phyloP scores from a whole-genome alignment of 768 basidiomycete genomes.

The Leccinum disarticulatum region DNA sequence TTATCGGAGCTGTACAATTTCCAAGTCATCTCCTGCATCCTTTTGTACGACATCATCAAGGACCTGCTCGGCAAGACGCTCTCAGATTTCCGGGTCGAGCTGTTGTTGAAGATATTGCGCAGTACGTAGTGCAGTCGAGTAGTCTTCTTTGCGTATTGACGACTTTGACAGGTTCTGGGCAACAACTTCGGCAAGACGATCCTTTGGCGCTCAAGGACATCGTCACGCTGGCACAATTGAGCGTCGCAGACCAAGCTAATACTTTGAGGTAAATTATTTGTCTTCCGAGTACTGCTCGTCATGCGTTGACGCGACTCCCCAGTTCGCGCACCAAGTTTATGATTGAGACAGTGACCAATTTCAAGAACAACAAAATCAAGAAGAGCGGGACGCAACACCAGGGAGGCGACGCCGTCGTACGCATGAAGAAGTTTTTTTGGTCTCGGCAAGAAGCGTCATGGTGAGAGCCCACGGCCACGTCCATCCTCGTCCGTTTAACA shows the following conservation, averaged over 20 bases:
- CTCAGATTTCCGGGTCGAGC: conserved; percentile 80
- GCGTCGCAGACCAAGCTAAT: conserved; percentile 52
- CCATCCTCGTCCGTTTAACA: background rate
- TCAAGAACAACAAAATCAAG: conserved; percentile 89
- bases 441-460: conserved; percentile 73
- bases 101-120: conserved; percentile 80
- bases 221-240: conserved; percentile 74
- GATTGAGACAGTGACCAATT: conserved; percentile 88
- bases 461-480: conserved; percentile 35
- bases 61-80: conserved; percentile 46
- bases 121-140: conserved; percentile 46
- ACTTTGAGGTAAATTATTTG: conserved; percentile 45
- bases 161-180: conserved; percentile 71
- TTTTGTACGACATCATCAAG: conserved; percentile 91
- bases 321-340: conserved; percentile 94
- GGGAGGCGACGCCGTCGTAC: conserved; percentile 71
- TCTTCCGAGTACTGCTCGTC: background rate
- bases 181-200: conserved; percentile 89
- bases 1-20: conserved; percentile 95
- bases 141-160: conserved; percentile 4
- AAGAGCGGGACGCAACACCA: conserved; percentile 63
- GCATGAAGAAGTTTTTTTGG: conserved; percentile 88
- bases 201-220: conserved; percentile 92
- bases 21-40: conserved; percentile 82
- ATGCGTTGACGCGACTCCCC: conserved; percentile 4